A percentile compares a stretch with the other conserved stretches of the same genome.
Evolutionary conservation across 768 basidiomycete genomes (phyloP).

Genomic region (Boletus tylopilopsis): DNA sequence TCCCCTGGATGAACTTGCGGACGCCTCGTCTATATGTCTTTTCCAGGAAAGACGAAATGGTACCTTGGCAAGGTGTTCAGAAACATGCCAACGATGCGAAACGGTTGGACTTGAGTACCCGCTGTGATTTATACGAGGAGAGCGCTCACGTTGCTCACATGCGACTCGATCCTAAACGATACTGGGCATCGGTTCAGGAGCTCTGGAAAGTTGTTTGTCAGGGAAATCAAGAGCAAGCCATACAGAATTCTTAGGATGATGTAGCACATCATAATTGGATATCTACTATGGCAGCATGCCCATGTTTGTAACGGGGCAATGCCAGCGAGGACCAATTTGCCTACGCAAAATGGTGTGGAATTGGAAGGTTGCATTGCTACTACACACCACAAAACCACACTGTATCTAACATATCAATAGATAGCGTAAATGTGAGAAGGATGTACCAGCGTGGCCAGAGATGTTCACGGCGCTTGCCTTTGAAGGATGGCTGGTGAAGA

Average conservation of each 20-base stretch:
- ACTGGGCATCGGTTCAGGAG: slow-evolving; percentile 22
- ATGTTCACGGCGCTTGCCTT: too few species aligned
- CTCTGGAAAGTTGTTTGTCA: slow-evolving; percentile 20
- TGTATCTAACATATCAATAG: too few species aligned
- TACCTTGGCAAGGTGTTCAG: slow-evolving; percentile 28
- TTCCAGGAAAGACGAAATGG: slow-evolving; percentile 29
- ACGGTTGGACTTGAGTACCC: slow-evolving; percentile 22
- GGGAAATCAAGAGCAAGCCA: neutral
- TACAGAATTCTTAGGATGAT: neutral
- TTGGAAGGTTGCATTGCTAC: too few species aligned
- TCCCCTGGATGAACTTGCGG: slow-evolving; percentile 29
- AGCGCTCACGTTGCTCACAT: slow-evolving; percentile 36
- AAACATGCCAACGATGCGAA: slow-evolving; percentile 25
- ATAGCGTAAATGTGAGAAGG: too few species aligned
- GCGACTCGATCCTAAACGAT: slow-evolving; percentile 26
- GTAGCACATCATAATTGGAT: too few species aligned
- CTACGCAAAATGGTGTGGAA: too few species aligned
- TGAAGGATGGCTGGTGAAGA: too few species aligned
- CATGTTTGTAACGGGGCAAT: too few species aligned
- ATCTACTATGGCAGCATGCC: too few species aligned
- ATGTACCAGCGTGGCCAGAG: too few species aligned
- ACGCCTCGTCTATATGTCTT: slow-evolving; percentile 37
- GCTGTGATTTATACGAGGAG: slow-evolving; percentile 30
- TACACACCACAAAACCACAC: too few species aligned
- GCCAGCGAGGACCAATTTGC: too few species aligned